Base-by-base conservation (phyloP, 768 basidiomycete genomes). In the Zangia roseola region DNA sequence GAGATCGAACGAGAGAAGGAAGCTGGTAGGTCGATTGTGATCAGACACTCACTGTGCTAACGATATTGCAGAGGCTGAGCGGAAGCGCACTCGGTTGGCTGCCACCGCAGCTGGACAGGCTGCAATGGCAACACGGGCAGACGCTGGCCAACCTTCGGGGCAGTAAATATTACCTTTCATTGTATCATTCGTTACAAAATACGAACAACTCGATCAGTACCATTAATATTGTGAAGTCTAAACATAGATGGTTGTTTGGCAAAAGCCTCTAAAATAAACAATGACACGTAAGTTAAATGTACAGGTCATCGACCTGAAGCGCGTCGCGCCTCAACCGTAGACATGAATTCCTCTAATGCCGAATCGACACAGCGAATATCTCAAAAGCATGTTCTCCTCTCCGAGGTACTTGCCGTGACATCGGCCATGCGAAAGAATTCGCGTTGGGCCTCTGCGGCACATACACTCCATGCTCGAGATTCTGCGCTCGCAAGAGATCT, bases 1-100 rank as follows among this genome's bases (percentile, higher is more conserved):
- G 89, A 91, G 42, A 98, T 99, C 50, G 97, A 99, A 69, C 82
- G 85, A 55, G 97, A 99, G 76, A 99, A 98, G 75, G 97, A 98
- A 74, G 87, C 88, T 30, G 90, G 90, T 90, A 48, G 38, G 83
- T 56, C 21, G 12, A 43, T 28, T 30, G 3, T 47, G 17, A 28
- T 49, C 34, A 1, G 19, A 4, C 19, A 31, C 49, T 36, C 43
- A 40, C 21, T 6, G 17, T 33, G 37, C 58, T 50, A 31, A 54
- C 28, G 26, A 40, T 14, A 33, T 26, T 56, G 58, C 79, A 83
- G 97, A 98, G 79, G 94, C 94, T 39, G 97, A 98, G 70, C 79
- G 90, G 70, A 98, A 97, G 72, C 82, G 93, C 45, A 86, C 87
- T 50, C 73, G 95, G 61, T 67, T 95, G 52, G 94, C 94, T 24